A percentile compares a stretch with the other conserved stretches of the same genome.
Conservation (phyloP, 768 basidiomycete species). For the Boletus sp. region DNA sequence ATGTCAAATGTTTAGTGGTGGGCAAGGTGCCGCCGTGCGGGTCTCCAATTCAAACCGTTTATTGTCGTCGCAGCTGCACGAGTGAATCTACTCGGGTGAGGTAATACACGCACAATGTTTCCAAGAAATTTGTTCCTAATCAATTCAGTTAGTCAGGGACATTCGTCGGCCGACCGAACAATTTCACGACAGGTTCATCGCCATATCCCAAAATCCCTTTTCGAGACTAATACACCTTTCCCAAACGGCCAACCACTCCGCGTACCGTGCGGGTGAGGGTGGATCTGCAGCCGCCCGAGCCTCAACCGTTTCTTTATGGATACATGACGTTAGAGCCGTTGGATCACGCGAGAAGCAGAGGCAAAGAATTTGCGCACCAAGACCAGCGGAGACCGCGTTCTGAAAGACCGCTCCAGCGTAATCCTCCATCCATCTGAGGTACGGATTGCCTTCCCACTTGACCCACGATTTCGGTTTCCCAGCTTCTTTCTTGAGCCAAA, state of each 20-base stretch:
- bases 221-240: slow-evolving; percentile 73
- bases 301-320: slow-evolving; percentile 67
- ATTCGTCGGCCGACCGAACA: neutral
- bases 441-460: slow-evolving; percentile 64
- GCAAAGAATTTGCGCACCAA: slow-evolving; percentile 48
- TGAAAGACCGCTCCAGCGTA: slow-evolving; percentile 75
- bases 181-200: slow-evolving; percentile 31
- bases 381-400: slow-evolving; percentile 63
- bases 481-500: slow-evolving; percentile 69
- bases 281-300: slow-evolving; percentile 54
- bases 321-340: neutral
- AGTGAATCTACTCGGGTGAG: neutral
- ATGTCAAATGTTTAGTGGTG: neutral
- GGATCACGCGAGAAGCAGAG: neutral
- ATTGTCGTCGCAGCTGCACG: neutral
- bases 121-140: neutral
- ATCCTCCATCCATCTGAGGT: slow-evolving; percentile 73
- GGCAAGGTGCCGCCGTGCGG: neutral
- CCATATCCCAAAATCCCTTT: slow-evolving; percentile 85
- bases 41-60: neutral
- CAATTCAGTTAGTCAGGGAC: neutral
- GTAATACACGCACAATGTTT: neutral
- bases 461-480: slow-evolving; percentile 47
- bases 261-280: slow-evolving; percentile 55
- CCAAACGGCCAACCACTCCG: slow-evolving; percentile 73